Percentiles rank a stretch among this genome's conserved stretches.
Conservation (phyloP, 768 basidiomycete species). For the Hygrocybe punicea region DNA sequence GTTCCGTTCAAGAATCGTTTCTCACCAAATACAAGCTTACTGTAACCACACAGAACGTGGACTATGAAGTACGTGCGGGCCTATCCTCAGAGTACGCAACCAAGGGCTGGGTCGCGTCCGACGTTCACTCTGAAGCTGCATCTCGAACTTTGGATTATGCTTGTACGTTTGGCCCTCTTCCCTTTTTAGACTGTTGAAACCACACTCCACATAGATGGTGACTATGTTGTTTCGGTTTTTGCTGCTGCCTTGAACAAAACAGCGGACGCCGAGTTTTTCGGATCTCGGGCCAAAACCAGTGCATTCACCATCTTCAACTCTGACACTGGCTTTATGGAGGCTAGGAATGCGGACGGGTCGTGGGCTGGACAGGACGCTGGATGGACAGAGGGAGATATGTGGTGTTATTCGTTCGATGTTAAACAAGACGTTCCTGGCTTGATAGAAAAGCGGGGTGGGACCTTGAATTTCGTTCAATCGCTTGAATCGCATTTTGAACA, state of each 20-base stretch:
- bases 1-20: conserved; percentile 7
- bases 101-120: conserved; percentile 74
- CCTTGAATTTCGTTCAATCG: conserved; percentile 58
- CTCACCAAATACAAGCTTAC: not conserved
- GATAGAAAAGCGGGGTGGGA: conserved; percentile 63
- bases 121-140: conserved; percentile 74
- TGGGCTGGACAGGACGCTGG: conserved; percentile 73
- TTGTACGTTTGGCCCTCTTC: conserved; percentile 42
- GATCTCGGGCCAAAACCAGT: conserved; percentile 49
- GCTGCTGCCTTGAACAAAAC: conserved; percentile 53
- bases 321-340: conserved; percentile 79
- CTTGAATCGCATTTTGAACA: conserved; percentile 53
- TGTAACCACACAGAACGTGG: conserved; percentile 48
- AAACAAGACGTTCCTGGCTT: conserved; percentile 66
- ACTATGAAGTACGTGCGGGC: conserved; percentile 80
- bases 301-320: conserved; percentile 68
- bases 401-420: conserved; percentile 75
- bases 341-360: conserved; percentile 59
- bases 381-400: conserved; percentile 74
- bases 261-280: conserved; percentile 45
- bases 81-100: conserved; percentile 63
- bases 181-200: not conserved
- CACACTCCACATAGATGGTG: conserved; percentile 53
- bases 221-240: conserved; percentile 67
- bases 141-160: conserved; percentile 78